Evolutionary conservation across 768 basidiomycete genomes (phyloP).

Genomic region (Leccinellum albellum): DNA sequence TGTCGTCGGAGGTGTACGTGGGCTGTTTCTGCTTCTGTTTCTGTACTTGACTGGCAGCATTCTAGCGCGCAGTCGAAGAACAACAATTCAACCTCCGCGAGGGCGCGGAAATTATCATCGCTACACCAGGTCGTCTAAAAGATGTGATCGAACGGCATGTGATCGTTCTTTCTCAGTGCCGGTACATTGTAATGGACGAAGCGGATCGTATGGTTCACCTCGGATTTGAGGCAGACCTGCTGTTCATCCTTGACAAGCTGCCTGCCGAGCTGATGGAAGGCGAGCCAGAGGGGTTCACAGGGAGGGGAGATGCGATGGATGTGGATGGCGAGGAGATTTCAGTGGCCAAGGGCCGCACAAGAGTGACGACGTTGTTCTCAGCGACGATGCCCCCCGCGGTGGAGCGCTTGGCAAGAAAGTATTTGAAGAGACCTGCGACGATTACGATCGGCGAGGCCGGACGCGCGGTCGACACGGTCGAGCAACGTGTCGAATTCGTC

Average conservation of each 20-base stretch:
- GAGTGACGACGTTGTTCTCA: constrained; percentile 95
- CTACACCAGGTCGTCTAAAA: constrained; percentile 96
- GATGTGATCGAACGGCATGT: constrained; percentile 96
- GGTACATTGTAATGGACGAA: constrained; percentile 99
- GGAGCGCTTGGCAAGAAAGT: constrained; percentile 91
- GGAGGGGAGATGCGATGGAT: constrained; percentile 61
- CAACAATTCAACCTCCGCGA: constrained; percentile 98
- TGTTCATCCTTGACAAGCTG: constrained; percentile 90
- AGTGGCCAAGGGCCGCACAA: constrained; percentile 60
- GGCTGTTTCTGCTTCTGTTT: neutral
- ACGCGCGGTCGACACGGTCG: constrained; percentile 96
- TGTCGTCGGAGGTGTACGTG: constrained; percentile 88
- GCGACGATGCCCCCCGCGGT: constrained; percentile 99
- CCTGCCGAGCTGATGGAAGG: constrained; percentile 87
- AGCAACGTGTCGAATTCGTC: constrained; percentile 93
- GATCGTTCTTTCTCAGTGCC: constrained; percentile 93
- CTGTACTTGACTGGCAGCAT: constrained; percentile 11
- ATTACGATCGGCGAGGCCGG: constrained; percentile 99
- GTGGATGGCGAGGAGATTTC: constrained; percentile 63
- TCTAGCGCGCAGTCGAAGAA: constrained; percentile 87
- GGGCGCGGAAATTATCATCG: constrained; percentile 97
- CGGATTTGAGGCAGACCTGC: constrained; percentile 92
- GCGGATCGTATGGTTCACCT: constrained; percentile 99
- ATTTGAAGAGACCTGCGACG: constrained; percentile 86
- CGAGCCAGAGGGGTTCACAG: constrained; percentile 39